Percentiles rank a stretch among this genome's conserved stretches.
Evolutionary conservation across 768 basidiomycete genomes (phyloP).

Genomic region (Naganishia onofrii): DNA sequence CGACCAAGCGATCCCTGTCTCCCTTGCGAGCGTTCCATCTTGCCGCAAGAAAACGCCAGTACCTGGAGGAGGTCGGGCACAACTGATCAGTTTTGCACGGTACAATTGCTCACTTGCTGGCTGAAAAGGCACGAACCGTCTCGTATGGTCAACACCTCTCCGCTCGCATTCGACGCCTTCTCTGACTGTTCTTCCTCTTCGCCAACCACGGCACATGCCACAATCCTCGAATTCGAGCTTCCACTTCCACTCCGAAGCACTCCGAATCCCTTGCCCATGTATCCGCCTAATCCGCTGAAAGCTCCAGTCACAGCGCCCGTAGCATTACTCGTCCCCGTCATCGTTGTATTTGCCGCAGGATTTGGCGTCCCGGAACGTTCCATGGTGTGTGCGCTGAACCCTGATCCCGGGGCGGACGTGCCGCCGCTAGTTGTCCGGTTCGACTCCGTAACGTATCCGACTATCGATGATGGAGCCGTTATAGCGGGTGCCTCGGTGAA

Average conservation of each 20-base stretch:
- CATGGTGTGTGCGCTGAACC: neutral
- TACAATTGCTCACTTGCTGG: conserved; percentile 37
- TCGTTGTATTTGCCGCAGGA: too few species aligned
- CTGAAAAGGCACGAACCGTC: conserved; percentile 38
- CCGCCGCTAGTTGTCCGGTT: neutral
- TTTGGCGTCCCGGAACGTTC: conserved; percentile 4
- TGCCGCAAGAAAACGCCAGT: conserved; percentile 39
- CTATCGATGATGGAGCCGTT: conserved; percentile 26
- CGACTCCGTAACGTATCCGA: conserved; percentile 10
- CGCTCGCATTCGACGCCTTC: conserved; percentile 18
- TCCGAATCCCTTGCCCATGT: conserved; percentile 46
- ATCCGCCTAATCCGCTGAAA: conserved; percentile 49
- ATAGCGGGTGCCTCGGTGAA: conserved; percentile 37
- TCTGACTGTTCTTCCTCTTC: neutral
- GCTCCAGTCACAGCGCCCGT: conserved; percentile 33
- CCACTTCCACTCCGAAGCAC: conserved; percentile 28
- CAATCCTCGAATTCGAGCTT: conserved; percentile 7
- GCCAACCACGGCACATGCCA: conserved; percentile 37
- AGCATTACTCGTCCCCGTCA: neutral
- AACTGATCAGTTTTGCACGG: neutral
- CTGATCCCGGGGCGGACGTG: neutral
- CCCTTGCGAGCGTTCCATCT: conserved; percentile 43
- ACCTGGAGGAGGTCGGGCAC: neutral
- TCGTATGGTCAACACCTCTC: conserved; percentile 43
- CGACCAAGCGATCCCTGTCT: conserved; percentile 42